These are phyloP conservation scores for Drosera capensis DNA, from an alignment of 148 eudicot species.

Conservation along the genomic window DNA sequence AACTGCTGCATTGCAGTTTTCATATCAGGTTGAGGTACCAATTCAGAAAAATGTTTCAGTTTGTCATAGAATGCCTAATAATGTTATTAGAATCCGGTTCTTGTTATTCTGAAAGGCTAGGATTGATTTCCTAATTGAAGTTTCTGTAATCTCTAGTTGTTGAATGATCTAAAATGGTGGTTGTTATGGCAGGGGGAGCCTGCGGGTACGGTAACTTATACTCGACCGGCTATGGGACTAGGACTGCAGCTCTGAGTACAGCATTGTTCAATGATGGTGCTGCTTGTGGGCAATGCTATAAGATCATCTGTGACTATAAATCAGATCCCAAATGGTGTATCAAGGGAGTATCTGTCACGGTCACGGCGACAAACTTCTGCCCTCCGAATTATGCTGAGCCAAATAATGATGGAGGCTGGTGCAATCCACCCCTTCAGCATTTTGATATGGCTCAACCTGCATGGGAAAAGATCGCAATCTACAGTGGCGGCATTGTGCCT, in stretches of 20 bases:
- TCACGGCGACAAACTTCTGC: slow-evolving; percentile 88
- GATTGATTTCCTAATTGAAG: too few species aligned
- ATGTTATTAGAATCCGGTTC: too few species aligned
- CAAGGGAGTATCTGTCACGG: slow-evolving; percentile 42
- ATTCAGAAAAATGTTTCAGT: too few species aligned
- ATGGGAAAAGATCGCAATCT: slow-evolving; percentile 88
- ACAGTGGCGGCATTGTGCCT: slow-evolving; percentile 72
- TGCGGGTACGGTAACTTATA: slow-evolving; percentile 88
- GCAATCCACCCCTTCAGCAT: slow-evolving; percentile 88
- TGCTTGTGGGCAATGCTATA: slow-evolving; percentile 78
- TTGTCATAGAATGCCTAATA: too few species aligned
- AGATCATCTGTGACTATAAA: slow-evolving; percentile 52
- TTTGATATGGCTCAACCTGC: slow-evolving; percentile 98
- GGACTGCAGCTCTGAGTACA: slow-evolving; percentile 79
- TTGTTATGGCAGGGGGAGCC: slow-evolving; percentile 52
- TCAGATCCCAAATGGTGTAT: slow-evolving; percentile 44
- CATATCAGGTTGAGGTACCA: too few species aligned
- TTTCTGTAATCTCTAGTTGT: not conserved
- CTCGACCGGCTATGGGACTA: slow-evolving; percentile 49
- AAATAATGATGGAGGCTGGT: slow-evolving; percentile 71
- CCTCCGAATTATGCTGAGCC: slow-evolving; percentile 71
- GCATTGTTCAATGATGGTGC: slow-evolving; percentile 72
- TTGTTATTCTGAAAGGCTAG: too few species aligned
- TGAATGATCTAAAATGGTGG: too few species aligned
- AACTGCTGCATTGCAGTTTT: too few species aligned